Evolutionary conservation across 108 stramenopile genomes (phyloP), one percentile per base, ranked within the genome.

Genomic region (Skeletonema potamos): DNA sequence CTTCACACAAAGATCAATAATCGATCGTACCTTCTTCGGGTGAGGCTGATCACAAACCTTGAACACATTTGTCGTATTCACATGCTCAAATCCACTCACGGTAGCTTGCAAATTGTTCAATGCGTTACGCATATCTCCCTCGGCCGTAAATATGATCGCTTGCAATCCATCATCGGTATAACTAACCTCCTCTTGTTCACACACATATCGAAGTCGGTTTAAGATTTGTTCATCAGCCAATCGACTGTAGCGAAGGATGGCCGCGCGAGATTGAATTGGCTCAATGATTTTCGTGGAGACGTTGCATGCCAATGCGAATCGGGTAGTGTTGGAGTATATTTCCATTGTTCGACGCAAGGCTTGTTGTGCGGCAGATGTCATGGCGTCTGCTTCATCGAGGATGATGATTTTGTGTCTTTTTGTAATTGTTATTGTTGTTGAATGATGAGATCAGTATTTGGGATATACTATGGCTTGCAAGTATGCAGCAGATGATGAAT

Each of bases 41-140:
- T 99, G 99, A 0, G 99, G 99, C 81, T 99, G 99, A 75, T 99
- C 99, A 72, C 99, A 99, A 0, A 99, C 98, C 82, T 96, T 96
- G 83, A 96, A 98, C 8, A 99, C 98, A 62, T 88, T 91, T 41
- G 73, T 82, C 81, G 96, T 91, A 56, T 87, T 85, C n/a, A 99
- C 92, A 62, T 77, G 73, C 4, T 87, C 93, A 79, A 95, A 95
- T 28, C 96, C 97, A 44, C 71, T 73, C 9, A 64, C 77, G 15
- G 99, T 97, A 4, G 96, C 90, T 84, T 99, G 99, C 27, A 99
- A 73, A 79, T 97, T 97, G 82, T 99, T 99, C 57, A 99, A 82
- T 2, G 99, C 98, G 74, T 99, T 93, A 15, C 99, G 89, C 98
- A 99, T 98, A 76, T 99, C 99, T 17, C 99, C 99, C 84, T 99